Base-by-base conservation (phyloP, 2,329 filamentous ascomycete genomes). In the Aspergillus chevalieri region DNA sequence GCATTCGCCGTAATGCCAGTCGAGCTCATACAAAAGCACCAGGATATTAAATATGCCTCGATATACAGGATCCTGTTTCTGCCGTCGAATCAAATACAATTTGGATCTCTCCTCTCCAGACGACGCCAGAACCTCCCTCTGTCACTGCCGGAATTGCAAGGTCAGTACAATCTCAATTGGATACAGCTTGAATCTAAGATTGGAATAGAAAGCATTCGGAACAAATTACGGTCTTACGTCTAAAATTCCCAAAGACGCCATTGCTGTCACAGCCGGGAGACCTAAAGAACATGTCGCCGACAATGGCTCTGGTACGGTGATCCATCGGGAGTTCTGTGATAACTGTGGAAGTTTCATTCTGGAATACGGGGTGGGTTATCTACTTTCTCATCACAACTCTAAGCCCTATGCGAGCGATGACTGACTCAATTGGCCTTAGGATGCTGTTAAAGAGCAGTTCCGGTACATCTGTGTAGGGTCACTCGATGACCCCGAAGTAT, bases 101-200 rank as follows among this genome's bases (percentile, higher is more conserved):
- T 64, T 80, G 43, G 61, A 65, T 0, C 66, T 81, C 1, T 53
- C 60, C 2, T 72, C 73, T 6, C 65, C 69, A 4, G 70, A 74
- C 6, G 69, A 79, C 21, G 77, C 77, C 2, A 65, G 76, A 19
- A 78, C 77, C 1, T 76, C 71, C 8, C 57, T 81, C 14, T 81
- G 78, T 54, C 77, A 81, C 59, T 80, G 78, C 57, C 53, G 60
- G 15, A 78, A 74, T 57, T 80, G 78, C 66, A 80, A 77, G 61
- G 72, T 74, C 53, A 8, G 46, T 36, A 19, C 4, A 9, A 24
- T 12, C 2, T 17, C 42, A 43, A 57, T 7, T 15, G 4, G n/a
- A 21, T 43, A 9, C 14, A 44, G 19, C 24, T 14, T 30, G 14
- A 8, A 7, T 3, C 24, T 26, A n/a, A 44, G 9, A 45, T n/a